These are phyloP conservation scores for Hevea brasiliensis DNA, from an alignment of 345 rosid species.

Conservation along the genomic window DNA sequence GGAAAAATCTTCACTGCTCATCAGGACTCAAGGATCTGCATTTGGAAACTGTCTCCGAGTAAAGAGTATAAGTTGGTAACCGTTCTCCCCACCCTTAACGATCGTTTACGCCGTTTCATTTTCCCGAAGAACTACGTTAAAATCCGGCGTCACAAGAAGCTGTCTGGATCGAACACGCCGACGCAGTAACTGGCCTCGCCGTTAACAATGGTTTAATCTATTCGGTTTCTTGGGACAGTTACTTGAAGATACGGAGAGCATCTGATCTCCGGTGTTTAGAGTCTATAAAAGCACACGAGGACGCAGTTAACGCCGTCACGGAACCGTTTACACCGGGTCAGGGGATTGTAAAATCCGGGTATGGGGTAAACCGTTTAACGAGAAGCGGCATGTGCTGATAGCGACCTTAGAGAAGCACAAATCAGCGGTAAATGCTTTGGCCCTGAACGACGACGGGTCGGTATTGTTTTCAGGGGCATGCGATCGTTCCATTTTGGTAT, in stretches of 20 bases:
- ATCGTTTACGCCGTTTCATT: constrained; percentile 68
- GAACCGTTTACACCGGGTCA: constrained; percentile 81
- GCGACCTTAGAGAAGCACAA: constrained; percentile 81
- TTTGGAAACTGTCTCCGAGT: constrained; percentile 55
- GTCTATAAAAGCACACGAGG: constrained; percentile 75
- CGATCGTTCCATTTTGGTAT: constrained; percentile 89
- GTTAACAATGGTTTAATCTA: constrained; percentile 55
- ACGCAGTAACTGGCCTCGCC: constrained; percentile 78
- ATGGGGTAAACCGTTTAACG: constrained; percentile 56
- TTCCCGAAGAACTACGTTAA: constrained; percentile 80
- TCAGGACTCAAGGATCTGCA: constrained; percentile 82
- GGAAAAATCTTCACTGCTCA: constrained; percentile 75
- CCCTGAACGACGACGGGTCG: constrained; percentile 69
- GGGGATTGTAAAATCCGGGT: constrained; percentile 80
- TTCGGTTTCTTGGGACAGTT: constrained; percentile 90
- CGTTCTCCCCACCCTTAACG: constrained; percentile 70
- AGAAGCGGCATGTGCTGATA: constrained; percentile 48
- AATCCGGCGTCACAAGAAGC: constrained; percentile 70
- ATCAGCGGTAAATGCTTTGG: constrained; percentile 85
- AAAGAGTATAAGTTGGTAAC: constrained; percentile 48
- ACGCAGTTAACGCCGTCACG: constrained; percentile 82
- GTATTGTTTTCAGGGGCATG: constrained; percentile 87
- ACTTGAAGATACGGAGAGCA: constrained; percentile 73
- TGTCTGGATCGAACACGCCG: constrained; percentile 88
- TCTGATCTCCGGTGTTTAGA: constrained; percentile 71